Evolutionary conservation across 2,329 filamentous ascomycete genomes (phyloP).

Genomic region (Podosphaera fusca): DNA sequence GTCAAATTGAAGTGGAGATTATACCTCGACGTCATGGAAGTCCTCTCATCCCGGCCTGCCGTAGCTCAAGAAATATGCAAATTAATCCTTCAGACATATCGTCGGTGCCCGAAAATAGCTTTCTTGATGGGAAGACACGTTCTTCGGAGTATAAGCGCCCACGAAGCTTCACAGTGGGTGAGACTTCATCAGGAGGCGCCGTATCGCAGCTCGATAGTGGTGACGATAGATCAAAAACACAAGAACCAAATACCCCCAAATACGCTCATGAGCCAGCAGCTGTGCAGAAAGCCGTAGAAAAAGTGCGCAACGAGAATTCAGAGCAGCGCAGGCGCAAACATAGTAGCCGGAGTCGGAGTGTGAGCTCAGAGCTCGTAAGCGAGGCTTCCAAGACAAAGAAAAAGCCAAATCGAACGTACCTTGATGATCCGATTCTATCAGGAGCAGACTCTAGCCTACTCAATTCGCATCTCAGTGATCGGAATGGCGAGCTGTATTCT

Average conservation of each 20-base stretch:
- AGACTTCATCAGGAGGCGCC: conserved; percentile 14
- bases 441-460: conserved; percentile 36
- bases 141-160: conserved; percentile 14
- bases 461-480: conserved; percentile 29
- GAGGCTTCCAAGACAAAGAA: conserved; percentile 23
- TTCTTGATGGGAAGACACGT: conserved; percentile 28
- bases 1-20: conserved; percentile 79
- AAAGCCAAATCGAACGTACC: conserved; percentile 24
- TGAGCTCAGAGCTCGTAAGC: conserved; percentile 22
- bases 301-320: conserved; percentile 30
- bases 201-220: conserved; percentile 19
- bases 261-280: conserved; percentile 39
- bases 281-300: conserved; percentile 45
- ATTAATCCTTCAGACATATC: conserved; percentile 67
- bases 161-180: conserved; percentile 13
- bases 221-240: conserved; percentile 31
- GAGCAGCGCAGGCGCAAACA: conserved; percentile 21
- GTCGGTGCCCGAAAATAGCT: conserved; percentile 50
- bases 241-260: conserved; percentile 36
- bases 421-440: conserved; percentile 23
- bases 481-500: conserved; percentile 32
- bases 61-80: conserved; percentile 34
- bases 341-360: conserved; percentile 22
- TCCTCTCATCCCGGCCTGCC: conserved; percentile 29
- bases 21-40: conserved; percentile 39